Conservation (phyloP, 2,329 filamentous ascomycete species). For the Akanthomyces dipterigenus region DNA sequence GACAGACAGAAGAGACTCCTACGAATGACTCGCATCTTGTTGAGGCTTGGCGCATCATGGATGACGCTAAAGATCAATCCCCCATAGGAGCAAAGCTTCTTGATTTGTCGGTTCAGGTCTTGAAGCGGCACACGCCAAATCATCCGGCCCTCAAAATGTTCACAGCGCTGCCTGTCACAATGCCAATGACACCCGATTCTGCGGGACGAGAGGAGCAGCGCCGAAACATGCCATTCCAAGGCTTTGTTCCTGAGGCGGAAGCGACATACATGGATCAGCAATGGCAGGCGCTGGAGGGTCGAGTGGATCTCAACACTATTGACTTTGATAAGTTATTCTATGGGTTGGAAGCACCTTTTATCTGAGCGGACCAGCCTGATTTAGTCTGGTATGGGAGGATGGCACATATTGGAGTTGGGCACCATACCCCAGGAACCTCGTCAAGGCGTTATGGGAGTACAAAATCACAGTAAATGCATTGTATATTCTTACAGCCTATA, state of each 20-base stretch:
- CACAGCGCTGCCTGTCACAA: conserved; percentile 12
- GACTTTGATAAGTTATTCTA: conserved; percentile 30
- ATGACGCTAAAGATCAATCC: conserved; percentile 25
- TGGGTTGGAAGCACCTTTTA: conserved; percentile 27
- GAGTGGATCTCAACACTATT: conserved; percentile 27
- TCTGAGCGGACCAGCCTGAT: conserved; percentile 14
- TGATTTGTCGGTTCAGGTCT: conserved; percentile 24
- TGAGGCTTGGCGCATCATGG: conserved; percentile 27
- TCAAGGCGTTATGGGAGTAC: neutral
- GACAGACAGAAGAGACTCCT: conserved; percentile 18
- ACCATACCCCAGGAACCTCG: neutral
- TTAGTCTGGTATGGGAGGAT: neutral
- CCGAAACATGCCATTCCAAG: conserved; percentile 9
- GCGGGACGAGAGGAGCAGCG: conserved; percentile 15
- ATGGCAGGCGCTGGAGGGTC: conserved; percentile 21
- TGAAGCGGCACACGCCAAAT: conserved; percentile 25
- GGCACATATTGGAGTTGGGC: neutral
- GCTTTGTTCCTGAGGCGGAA: conserved; percentile 12
- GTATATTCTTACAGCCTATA: neutral
- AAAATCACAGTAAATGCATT: neutral
- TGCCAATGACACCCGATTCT: conserved; percentile 25
- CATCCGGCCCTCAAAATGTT: conserved; percentile 19
- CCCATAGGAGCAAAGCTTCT: conserved; percentile 24
- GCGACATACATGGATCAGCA: conserved; percentile 20
- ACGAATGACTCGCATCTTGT: conserved; percentile 21